Evolutionary conservation across 306 rosid genomes (phyloP).

Genomic region (cucumber (Cucumis sativus)): Cucumber_9930_V3 NC_026661.2:1810001-1810500

Average conservation of each 20-base stretch:
- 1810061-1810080: background rate
- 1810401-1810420: background rate
- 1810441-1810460: slow-evolving; percentile 82
- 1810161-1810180: background rate
- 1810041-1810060: slow-evolving; percentile 1
- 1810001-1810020: background rate
- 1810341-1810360: slow-evolving; percentile 82
- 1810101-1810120: slow-evolving; percentile 1
- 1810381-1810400: background rate
- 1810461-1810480: slow-evolving; percentile 91
- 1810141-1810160: background rate
- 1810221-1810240: background rate
- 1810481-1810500: slow-evolving; percentile 99
- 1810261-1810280: slow-evolving; percentile 93
- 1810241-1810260: slow-evolving; percentile 28
- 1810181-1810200: background rate
- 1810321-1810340: slow-evolving; percentile 93
- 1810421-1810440: slow-evolving; percentile 64
- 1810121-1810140: background rate
- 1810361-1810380: background rate
- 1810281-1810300: slow-evolving; percentile 76
- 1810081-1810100: background rate
- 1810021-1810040: background rate
- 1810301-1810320: slow-evolving; percentile 97
- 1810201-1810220: background rate